Conservation (phyloP, 352 stramenopile species). For the Phytophthora tentaculata region DNA sequence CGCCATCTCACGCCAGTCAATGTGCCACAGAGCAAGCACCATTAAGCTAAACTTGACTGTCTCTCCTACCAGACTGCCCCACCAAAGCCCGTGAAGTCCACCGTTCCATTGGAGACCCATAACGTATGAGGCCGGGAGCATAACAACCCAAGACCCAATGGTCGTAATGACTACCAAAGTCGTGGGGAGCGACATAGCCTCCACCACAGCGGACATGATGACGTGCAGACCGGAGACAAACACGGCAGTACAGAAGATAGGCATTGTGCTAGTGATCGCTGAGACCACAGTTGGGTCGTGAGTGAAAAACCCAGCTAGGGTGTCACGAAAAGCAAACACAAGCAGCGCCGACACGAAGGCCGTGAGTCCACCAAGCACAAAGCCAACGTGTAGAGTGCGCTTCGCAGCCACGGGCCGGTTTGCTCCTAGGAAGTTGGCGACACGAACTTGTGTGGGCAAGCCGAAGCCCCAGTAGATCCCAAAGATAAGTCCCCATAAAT, state of each 20-base stretch:
- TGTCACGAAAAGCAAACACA: slow-evolving; percentile 54
- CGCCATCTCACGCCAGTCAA: slow-evolving; percentile 80
- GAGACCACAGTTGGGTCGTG: slow-evolving; percentile 55
- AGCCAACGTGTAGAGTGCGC: slow-evolving; percentile 66
- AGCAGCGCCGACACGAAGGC: slow-evolving; percentile 59
- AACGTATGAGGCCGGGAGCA: slow-evolving; percentile 67
- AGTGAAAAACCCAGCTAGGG: slow-evolving; percentile 72
- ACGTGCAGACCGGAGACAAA: slow-evolving; percentile 82
- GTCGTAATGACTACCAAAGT: slow-evolving; percentile 77
- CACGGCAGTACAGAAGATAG: slow-evolving; percentile 74
- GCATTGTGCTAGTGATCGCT: slow-evolving; percentile 63
- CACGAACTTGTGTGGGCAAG: slow-evolving; percentile 76
- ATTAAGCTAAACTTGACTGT: slow-evolving; percentile 77
- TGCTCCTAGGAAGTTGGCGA: slow-evolving; percentile 76
- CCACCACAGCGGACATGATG: slow-evolving; percentile 77
- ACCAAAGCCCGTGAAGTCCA: slow-evolving; percentile 76
- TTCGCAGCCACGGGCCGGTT: slow-evolving; percentile 64
- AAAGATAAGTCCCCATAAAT: slow-evolving; percentile 85
- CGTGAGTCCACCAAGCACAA: slow-evolving; percentile 63
- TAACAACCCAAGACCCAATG: slow-evolving; percentile 72
- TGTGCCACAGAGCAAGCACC: slow-evolving; percentile 54
- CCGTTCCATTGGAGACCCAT: slow-evolving; percentile 57
- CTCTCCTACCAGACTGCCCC: slow-evolving; percentile 75
- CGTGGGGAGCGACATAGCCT: slow-evolving; percentile 80
- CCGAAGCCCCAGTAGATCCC: slow-evolving; percentile 88